Percentiles rank a stretch among this genome's conserved stretches.
phyloP scores from a whole-genome alignment of 169 alveolate genomes.

The Plasmodium cynomolgi region DNA sequence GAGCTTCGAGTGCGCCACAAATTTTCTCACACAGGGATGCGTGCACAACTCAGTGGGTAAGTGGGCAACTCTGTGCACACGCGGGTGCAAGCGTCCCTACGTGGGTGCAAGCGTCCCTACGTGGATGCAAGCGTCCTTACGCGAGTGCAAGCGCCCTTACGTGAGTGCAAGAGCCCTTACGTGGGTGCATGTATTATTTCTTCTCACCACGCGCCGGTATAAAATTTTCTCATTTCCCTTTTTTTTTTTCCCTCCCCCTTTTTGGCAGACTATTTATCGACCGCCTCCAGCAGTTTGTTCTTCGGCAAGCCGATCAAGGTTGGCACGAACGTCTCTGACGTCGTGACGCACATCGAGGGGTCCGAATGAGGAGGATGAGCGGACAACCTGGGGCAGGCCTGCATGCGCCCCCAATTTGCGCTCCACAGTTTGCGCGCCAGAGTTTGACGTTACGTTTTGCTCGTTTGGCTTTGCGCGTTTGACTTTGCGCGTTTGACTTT shows the following conservation, averaged over 20 bases:
- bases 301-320: slow-evolving; percentile 69
- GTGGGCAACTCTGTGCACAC: neutral
- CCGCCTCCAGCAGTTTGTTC: slow-evolving; percentile 66
- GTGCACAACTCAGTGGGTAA: slow-evolving; percentile 65
- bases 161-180: too few relatives aligned
- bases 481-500: too few relatives aligned
- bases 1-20: slow-evolving; percentile 71
- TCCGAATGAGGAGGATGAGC: neutral
- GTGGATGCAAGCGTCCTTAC: too few relatives aligned
- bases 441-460: neutral
- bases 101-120: too few relatives aligned
- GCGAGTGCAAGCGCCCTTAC: neutral
- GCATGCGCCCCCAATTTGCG: neutral
- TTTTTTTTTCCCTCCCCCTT: neutral
- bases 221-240: neutral
- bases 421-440: neutral
- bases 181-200: neutral
- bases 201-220: neutral
- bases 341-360: slow-evolving; percentile 25
- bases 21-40: slow-evolving; percentile 53
- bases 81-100: neutral
- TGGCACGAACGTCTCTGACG: slow-evolving; percentile 46
- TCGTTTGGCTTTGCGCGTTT: neutral
- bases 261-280: slow-evolving; percentile 40
- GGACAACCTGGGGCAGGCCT: neutral